These are phyloP conservation scores for Aspergillus homomorphus DNA, from an alignment of 495 filamentous ascomycete genomes.

Conservation along the genomic window DNA sequence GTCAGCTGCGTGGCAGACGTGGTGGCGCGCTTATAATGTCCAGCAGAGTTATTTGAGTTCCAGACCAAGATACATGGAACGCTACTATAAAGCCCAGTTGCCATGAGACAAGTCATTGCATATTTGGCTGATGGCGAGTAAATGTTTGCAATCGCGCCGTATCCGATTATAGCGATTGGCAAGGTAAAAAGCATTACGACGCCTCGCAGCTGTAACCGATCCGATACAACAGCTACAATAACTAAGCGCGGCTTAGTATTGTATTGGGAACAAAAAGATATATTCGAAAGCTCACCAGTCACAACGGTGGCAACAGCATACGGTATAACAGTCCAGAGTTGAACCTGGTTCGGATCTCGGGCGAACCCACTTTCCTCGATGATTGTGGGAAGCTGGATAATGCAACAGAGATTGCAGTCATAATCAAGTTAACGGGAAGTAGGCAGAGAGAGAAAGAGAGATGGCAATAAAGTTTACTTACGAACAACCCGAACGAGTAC, in stretches of 20 bases:
- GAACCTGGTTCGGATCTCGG: slow-evolving; percentile 61
- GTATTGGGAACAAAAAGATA: slow-evolving; percentile 16
- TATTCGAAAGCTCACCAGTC: slow-evolving; percentile 65
- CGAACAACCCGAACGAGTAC: slow-evolving; percentile 46
- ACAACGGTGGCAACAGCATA: slow-evolving; percentile 76
- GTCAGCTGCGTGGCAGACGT: slow-evolving; percentile 53
- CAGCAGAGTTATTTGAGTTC: slow-evolving; percentile 57
- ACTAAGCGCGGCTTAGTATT: slow-evolving; percentile 20
- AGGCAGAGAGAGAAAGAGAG: background rate
- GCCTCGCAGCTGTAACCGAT: slow-evolving; percentile 42
- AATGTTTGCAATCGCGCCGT: slow-evolving; percentile 48
- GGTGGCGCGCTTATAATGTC: slow-evolving; percentile 61
- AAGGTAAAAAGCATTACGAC: slow-evolving; percentile 47
- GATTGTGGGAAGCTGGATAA: slow-evolving; percentile 64
- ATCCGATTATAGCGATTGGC: slow-evolving; percentile 48
- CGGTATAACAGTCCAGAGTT: slow-evolving; percentile 82
- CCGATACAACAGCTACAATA: slow-evolving; percentile 44
- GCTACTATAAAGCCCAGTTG: slow-evolving; percentile 48
- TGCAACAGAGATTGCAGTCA: background rate
- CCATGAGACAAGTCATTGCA: slow-evolving; percentile 54
- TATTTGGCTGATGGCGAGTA: slow-evolving; percentile 44
- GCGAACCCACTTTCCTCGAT: slow-evolving; percentile 65
- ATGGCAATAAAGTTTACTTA: slow-evolving; percentile 13
- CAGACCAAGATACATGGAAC: slow-evolving; percentile 53
- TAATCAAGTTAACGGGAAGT: no score